These are phyloP conservation scores for Penicillium sp. DNA, from an alignment of 2,329 filamentous ascomycete genomes.

Conservation along the genomic window DNA sequence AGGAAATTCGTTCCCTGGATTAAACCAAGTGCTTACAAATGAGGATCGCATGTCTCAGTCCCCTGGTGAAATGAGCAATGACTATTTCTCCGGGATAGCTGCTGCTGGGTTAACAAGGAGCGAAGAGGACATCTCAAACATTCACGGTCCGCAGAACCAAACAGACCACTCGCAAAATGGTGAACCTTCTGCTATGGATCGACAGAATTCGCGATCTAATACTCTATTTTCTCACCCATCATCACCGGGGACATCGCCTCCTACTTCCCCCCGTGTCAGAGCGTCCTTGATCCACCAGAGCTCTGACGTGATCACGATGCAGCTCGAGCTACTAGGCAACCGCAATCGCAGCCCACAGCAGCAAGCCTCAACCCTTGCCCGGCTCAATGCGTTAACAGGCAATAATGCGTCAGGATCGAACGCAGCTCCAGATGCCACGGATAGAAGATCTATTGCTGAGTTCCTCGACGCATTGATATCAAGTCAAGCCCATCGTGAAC, in stretches of 20 bases:
- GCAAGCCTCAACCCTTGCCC: conserved; percentile 11
- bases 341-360: conserved; percentile 26
- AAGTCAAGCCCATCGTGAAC: conserved; percentile 26
- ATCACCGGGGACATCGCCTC: conserved; percentile 41
- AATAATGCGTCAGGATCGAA: conserved; percentile 13
- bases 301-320: conserved; percentile 45
- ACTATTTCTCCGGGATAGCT: conserved; percentile 30
- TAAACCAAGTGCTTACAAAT: conserved; percentile 27
- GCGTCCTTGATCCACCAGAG: conserved; percentile 44
- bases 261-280: conserved; percentile 41
- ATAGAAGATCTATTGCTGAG: conserved; percentile 33
- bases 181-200: conserved; percentile 14
- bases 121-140: conserved; percentile 12
- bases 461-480: conserved; percentile 37
- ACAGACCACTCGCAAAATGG: conserved; percentile 11
- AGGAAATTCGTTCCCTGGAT: conserved; percentile 7
- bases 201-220: conserved; percentile 37
- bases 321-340: conserved; percentile 40
- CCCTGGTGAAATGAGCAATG: conserved; percentile 37
- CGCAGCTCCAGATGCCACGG: conserved; percentile 16
- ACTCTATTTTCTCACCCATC: conserved; percentile 41
- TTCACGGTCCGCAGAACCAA: conserved; percentile 17
- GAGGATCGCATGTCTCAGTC: conserved; percentile 40
- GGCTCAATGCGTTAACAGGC: conserved; percentile 14
- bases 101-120: conserved; percentile 25